phyloP scores from a whole-genome alignment of 768 basidiomycete species.

The Lyophyllum atratum region DNA sequence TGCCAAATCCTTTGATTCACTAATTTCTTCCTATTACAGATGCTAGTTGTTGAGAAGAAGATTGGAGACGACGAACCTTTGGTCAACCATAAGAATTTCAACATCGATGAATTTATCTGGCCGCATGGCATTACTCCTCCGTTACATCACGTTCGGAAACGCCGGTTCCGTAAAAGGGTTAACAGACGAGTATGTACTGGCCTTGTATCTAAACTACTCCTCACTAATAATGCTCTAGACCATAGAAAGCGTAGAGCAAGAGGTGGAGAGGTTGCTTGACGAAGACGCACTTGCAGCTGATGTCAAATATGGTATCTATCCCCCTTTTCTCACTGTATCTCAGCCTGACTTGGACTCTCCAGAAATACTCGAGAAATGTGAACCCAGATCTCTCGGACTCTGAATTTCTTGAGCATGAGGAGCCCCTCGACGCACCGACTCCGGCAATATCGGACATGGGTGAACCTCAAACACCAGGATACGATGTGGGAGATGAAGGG shows the following conservation, averaged over 20 bases:
- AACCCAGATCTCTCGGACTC: constrained; percentile 91
- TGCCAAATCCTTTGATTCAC: constrained; percentile 6
- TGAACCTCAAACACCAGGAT: constrained; percentile 62
- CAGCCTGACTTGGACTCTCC: constrained; percentile 1
- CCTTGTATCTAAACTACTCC: background rate
- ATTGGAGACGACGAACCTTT: constrained; percentile 70
- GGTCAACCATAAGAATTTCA: constrained; percentile 68
- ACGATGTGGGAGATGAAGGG: constrained; percentile 54
- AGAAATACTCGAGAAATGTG: constrained; percentile 88
- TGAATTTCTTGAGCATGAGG: constrained; percentile 76
- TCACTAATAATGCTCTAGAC: constrained; percentile 48
- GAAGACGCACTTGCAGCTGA: constrained; percentile 76
- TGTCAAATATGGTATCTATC: constrained; percentile 69
- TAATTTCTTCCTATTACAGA: constrained; percentile 46
- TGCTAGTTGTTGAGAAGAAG: constrained; percentile 86
- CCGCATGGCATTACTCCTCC: constrained; percentile 96
- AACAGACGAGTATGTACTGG: constrained; percentile 67
- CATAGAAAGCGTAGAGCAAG: constrained; percentile 93
- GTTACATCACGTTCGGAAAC: constrained; percentile 84
- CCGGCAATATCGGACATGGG: constrained; percentile 70
- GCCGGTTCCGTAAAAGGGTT: constrained; percentile 89
- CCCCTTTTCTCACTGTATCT: background rate
- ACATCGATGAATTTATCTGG: constrained; percentile 95
- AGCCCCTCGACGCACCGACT: constrained; percentile 68
- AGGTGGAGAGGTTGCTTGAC: constrained; percentile 84